Percentiles rank a stretch among this genome's conserved stretches.
Conservation (phyloP, 441 rosid species). For the Gossypium davidsonii region DNA sequence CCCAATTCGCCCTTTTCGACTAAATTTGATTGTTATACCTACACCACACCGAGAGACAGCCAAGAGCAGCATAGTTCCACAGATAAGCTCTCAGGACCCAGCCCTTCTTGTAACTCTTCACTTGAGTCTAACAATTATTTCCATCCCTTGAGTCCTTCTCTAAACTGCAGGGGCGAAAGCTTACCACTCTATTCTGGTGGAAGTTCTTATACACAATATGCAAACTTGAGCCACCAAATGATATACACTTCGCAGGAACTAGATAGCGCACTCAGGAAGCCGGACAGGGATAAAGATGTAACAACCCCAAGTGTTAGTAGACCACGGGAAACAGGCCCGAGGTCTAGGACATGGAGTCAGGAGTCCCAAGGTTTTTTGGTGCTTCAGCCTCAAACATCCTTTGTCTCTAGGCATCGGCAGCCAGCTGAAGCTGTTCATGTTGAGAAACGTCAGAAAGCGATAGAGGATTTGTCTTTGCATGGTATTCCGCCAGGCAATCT, state of each 20-base stretch:
- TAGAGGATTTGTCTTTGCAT: slow-evolving; percentile 25
- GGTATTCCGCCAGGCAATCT: slow-evolving; percentile 43
- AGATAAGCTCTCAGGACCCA: slow-evolving; percentile 36
- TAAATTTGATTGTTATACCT: slow-evolving; percentile 33
- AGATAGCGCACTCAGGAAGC: slow-evolving; percentile 46
- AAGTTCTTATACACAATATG: slow-evolving; percentile 24
- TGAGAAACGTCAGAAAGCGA: slow-evolving; percentile 29
- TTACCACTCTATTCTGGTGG: slow-evolving; percentile 21
- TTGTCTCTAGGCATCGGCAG: slow-evolving; percentile 25
- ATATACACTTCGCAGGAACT: slow-evolving; percentile 37
- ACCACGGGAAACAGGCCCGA: slow-evolving; percentile 24
- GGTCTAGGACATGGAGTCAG: slow-evolving; percentile 26
- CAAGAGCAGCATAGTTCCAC: slow-evolving; percentile 47
- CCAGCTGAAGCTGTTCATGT: slow-evolving; percentile 22
- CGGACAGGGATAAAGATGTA: slow-evolving; percentile 32
- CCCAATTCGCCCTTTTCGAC: slow-evolving; percentile 38
- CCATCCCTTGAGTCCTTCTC: slow-evolving; percentile 30
- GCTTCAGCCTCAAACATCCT: slow-evolving; percentile 30
- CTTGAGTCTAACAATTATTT: slow-evolving; percentile 30
- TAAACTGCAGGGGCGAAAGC: slow-evolving; percentile 15
- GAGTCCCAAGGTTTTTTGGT: slow-evolving; percentile 20
- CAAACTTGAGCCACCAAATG: slow-evolving; percentile 26
- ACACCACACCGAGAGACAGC: slow-evolving; percentile 34
- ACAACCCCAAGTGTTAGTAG: slow-evolving; percentile 15
- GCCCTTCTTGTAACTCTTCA: slow-evolving; percentile 42